phyloP scores from a whole-genome alignment of 2,329 filamentous ascomycete species.

The Triangularia verruculosa region DNA sequence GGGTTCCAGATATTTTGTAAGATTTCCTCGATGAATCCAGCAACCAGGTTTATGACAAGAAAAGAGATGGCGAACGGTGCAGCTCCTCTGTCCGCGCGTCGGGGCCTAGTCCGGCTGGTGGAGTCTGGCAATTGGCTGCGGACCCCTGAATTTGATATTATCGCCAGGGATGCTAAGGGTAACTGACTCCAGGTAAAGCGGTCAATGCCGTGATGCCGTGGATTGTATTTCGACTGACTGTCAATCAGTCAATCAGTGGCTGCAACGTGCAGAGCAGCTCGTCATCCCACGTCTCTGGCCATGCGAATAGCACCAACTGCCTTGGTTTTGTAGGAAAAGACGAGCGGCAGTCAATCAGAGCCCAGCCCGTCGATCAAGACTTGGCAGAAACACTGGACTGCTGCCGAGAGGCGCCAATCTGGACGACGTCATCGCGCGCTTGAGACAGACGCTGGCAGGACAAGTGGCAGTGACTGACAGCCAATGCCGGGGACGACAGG shows the following conservation, averaged over 20 bases:
- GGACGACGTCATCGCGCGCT: not conserved
- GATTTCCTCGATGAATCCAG: not conserved
- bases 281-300: not conserved
- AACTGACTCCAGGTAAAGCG: too few relatives aligned
- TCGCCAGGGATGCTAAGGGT: not conserved
- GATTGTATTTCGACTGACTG: too few relatives aligned
- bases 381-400: slow-evolving; percentile 2
- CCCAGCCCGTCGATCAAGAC: slow-evolving; percentile 8
- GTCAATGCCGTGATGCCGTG: too few relatives aligned
- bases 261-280: not conserved
- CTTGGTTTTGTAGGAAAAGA: not conserved
- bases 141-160: slow-evolving; percentile 10
- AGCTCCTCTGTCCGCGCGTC: slow-evolving; percentile 3
- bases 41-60: not conserved
- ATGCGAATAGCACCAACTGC: not conserved
- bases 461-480: not conserved
- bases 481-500: not conserved
- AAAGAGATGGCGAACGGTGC: slow-evolving; percentile 5
- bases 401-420: slow-evolving; percentile 4
- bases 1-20: not conserved
- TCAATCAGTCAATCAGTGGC: not conserved
- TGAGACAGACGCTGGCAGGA: not conserved
- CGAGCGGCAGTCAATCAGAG: not conserved
- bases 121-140: slow-evolving; percentile 13
- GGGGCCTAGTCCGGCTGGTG: slow-evolving; percentile 7